Conservation (phyloP, 2,329 filamentous ascomycete species). For the Diaporthe vaccinii region DNA sequence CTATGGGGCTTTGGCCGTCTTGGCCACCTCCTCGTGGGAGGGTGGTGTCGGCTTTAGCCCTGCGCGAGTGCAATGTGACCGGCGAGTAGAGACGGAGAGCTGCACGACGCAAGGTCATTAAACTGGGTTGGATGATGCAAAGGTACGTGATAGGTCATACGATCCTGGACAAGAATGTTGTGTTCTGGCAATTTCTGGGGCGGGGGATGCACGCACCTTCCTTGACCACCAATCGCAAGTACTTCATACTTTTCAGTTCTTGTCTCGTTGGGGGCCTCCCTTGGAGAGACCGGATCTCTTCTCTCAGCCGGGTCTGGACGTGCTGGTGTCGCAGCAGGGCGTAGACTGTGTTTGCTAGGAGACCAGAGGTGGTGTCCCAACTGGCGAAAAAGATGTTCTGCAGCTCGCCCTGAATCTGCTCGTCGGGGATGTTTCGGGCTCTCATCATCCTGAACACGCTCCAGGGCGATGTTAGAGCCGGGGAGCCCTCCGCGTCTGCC, state of each 20-base stretch:
- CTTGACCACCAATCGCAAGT: conserved; percentile 31
- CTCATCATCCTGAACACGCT: conserved; percentile 39
- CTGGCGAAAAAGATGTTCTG: conserved; percentile 41
- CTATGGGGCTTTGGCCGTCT: conserved; percentile 26
- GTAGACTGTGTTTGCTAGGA: conserved; percentile 38
- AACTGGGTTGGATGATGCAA: not conserved
- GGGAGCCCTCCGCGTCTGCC: not conserved
- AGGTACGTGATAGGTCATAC: not conserved
- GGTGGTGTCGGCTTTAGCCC: conserved; percentile 28
- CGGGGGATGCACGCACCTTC: conserved; percentile 28
- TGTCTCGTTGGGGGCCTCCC: conserved; percentile 18
- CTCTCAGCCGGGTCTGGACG: conserved; percentile 26
- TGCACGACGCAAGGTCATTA: not conserved
- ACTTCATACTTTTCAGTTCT: conserved; percentile 29
- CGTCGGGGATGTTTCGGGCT: conserved; percentile 19
- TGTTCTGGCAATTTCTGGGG: not conserved
- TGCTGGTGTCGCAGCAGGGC: conserved; percentile 20
- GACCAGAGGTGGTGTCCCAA: conserved; percentile 38
- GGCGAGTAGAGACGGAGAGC: conserved; percentile 39
- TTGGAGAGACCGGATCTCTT: conserved; percentile 31
- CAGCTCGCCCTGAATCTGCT: conserved; percentile 37
- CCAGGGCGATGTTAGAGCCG: not conserved
- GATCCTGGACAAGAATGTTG: not conserved
- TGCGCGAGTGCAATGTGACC: conserved; percentile 36
- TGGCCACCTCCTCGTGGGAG: conserved; percentile 37